phyloP scores from a whole-genome alignment of 2,329 filamentous ascomycete species.

The Verruconis gallopava region DNA sequence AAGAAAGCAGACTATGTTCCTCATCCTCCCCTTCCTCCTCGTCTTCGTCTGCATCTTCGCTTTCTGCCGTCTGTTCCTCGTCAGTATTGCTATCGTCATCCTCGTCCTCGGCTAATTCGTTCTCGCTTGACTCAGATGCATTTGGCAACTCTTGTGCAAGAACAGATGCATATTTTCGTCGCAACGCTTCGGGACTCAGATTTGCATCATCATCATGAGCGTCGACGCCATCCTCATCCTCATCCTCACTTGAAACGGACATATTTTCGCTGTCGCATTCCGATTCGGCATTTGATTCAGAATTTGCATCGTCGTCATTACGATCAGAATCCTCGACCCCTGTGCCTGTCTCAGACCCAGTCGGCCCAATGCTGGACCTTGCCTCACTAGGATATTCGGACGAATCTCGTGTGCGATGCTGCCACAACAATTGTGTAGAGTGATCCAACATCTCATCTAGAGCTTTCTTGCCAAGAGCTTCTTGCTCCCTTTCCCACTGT shows the following conservation, averaged over 20 bases:
- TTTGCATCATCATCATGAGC: conserved; percentile 10
- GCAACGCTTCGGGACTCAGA: conserved; percentile 6
- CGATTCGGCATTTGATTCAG: not conserved
- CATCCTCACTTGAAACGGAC: conserved; percentile 8
- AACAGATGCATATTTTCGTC: conserved; percentile 6
- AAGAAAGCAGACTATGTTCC: conserved; percentile 12
- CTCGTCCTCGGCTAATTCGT: conserved; percentile 1
- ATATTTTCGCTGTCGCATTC: conserved; percentile 9
- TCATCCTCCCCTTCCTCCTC: conserved; percentile 35
- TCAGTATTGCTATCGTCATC: conserved; percentile 31
- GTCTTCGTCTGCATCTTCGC: conserved; percentile 37
- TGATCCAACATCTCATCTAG: conserved; percentile 61
- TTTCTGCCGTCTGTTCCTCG: conserved; percentile 18
- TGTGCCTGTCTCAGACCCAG: conserved; percentile 18
- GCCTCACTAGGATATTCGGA: conserved; percentile 9
- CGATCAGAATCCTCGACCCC: conserved; percentile 25
- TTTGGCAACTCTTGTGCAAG: conserved; percentile 5
- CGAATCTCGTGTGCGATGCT: conserved; percentile 34
- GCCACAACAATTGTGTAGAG: conserved; percentile 51
- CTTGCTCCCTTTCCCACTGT: conserved; percentile 48
- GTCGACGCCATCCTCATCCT: conserved; percentile 8
- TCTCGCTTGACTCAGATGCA: not conserved
- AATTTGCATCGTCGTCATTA: conserved; percentile 16
- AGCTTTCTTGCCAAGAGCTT: conserved; percentile 44
- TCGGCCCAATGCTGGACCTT: conserved; percentile 17